Base-by-base conservation (phyloP, 306 rosid species). In the Corylus heterophylla region DNA sequence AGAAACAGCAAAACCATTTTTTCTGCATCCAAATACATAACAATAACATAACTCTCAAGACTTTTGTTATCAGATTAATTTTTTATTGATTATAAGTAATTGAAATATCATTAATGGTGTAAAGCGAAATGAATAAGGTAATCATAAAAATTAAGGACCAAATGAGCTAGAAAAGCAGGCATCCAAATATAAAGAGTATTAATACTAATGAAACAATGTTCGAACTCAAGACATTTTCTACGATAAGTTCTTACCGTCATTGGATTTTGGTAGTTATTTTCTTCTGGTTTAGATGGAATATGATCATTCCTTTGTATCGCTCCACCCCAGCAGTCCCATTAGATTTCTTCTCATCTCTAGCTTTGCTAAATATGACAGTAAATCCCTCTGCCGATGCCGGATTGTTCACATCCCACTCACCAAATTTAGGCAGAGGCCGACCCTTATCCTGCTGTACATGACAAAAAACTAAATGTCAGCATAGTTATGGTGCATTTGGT, bases 321-420 rank as follows among this genome's bases (percentile, higher is more conserved):
- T 5, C 50, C 52, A n/a, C 17, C 10, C 3, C 52, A 4, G 48
- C 2, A 27, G 73, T 62, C 49, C 35, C 75, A 74, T 50, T 69
- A 20, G 76, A 76, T 37, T 86, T 89, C 83, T 86, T 86, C 79
- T 86, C 90, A 52, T 86, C 90, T 62, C 90, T 80, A 54, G 90
- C 92, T 78, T 82, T 86, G 84, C 75, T 84, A 59, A 88, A 89
- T 56, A 89, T 86, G 48, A 89, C 87, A 0, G 92, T 89, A 20
- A 84, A 89, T 58, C 90, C 92, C 73, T 88, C 89, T 0, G 92
- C 88, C 1, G 92, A 82, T 7, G 89, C 87, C 7, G 92, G 92
- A 76, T 88, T 81, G 58, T 85, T 88, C 68, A 83, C 89, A 56
- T 88, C 92, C 92, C 92, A 86, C 64, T 88, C 92, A 11, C 92